phyloP scores from a whole-genome alignment of 306 rosid species.

The Vigna hirtella region DNA sequence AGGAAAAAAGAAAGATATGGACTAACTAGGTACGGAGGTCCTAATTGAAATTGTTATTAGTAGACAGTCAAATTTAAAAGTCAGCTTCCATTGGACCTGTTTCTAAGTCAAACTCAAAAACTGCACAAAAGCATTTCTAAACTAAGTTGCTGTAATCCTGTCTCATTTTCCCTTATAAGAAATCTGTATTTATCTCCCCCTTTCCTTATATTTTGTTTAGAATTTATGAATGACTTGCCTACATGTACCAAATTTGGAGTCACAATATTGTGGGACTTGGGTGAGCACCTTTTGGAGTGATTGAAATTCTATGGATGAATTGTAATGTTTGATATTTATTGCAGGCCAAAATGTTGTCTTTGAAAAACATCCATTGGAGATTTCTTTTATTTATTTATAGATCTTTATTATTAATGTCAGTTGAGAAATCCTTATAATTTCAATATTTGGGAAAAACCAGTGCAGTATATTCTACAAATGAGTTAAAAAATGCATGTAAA shows the following conservation, averaged over 20 bases:
- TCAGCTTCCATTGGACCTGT: neutral
- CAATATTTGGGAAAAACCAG: conserved; percentile 25
- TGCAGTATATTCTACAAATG: conserved; percentile 31
- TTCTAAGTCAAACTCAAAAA: neutral
- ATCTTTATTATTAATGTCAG: conserved; percentile 20
- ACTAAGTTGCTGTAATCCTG: conserved; percentile 16
- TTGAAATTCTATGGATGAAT: conserved; percentile 32
- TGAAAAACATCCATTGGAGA: conserved; percentile 8
- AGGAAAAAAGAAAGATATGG: neutral
- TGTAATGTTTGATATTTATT: conserved; percentile 34
- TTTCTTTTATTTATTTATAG: neutral
- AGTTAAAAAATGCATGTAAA: conserved; percentile 8
- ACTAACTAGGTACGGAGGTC: conserved; percentile 6
- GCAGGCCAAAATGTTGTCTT: conserved; percentile 21
- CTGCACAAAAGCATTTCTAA: neutral
- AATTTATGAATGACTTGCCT: neutral
- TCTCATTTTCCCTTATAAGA: neutral
- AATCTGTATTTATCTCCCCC: neutral
- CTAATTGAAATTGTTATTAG: conserved; percentile 7
- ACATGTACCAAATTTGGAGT: conserved; percentile 3
- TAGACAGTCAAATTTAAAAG: conserved; percentile 1
- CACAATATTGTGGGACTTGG: neutral
- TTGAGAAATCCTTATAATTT: conserved; percentile 29
- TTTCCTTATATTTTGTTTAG: neutral
- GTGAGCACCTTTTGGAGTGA: conserved; percentile 22